A percentile compares a stretch with the other conserved stretches of the same genome.
phyloP scores from a whole-genome alignment of 331 rosid genomes.

The Phaseolus coccineus region DNA sequence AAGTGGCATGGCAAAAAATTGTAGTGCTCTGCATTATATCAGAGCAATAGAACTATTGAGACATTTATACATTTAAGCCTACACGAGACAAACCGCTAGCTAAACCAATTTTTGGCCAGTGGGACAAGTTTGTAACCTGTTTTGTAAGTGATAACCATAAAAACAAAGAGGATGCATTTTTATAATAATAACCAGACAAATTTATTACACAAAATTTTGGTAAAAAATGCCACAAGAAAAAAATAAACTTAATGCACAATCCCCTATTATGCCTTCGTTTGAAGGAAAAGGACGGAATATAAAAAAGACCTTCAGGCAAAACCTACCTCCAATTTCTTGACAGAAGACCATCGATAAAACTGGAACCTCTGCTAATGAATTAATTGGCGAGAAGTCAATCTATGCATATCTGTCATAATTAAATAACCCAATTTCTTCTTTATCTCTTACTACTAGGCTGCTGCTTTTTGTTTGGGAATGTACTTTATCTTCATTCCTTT shows the following conservation, averaged over 20 bases:
- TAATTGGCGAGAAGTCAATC: slow-evolving; percentile 52
- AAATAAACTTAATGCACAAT: slow-evolving; percentile 42
- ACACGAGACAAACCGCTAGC: too few species aligned
- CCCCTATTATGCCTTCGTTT: slow-evolving; percentile 45
- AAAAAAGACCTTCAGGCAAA: slow-evolving; percentile 56
- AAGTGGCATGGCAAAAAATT: too few species aligned
- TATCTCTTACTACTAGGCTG: slow-evolving; percentile 49
- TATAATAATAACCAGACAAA: slow-evolving; percentile 43
- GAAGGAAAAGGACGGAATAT: slow-evolving; percentile 55
- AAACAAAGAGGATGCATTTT: slow-evolving; percentile 12
- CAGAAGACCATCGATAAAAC: slow-evolving; percentile 80
- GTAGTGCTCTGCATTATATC: neutral
- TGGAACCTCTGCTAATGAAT: slow-evolving; percentile 79
- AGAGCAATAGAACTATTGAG: slow-evolving; percentile 1
- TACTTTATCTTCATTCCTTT: slow-evolving; percentile 73
- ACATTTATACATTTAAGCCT: neutral
- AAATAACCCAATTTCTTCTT: slow-evolving; percentile 48
- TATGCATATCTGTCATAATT: slow-evolving; percentile 60
- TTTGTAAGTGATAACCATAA: neutral
- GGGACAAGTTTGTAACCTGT: neutral
- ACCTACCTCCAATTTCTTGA: slow-evolving; percentile 59
- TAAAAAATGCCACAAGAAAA: slow-evolving; percentile 40
- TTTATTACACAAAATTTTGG: slow-evolving; percentile 52
- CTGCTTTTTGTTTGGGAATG: slow-evolving; percentile 69
- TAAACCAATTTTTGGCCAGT: too few species aligned